Evolutionary conservation across 192 early-diverging fungal genomes (phyloP).

Genomic region (Mortierella hygrophila): DNA sequence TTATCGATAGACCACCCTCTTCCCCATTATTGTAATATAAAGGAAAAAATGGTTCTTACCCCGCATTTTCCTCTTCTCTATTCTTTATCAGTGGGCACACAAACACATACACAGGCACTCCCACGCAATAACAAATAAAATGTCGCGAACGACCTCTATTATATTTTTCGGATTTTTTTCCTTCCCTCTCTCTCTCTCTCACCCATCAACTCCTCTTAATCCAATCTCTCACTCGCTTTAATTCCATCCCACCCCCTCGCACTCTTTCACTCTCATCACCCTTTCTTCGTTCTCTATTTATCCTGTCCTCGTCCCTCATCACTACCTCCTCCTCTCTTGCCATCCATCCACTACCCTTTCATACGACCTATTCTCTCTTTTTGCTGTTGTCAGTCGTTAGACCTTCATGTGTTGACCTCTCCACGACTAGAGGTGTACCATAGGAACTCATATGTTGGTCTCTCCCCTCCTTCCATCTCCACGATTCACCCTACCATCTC

Average conservation of each 20-base stretch:
- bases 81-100: neutral
- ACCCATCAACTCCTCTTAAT: neutral
- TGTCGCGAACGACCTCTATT: neutral
- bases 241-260: no score
- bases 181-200: neutral
- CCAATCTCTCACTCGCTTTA: neutral
- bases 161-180: neutral
- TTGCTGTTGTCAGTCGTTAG: constrained; percentile 13
- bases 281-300: neutral
- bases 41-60: neutral
- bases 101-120: neutral
- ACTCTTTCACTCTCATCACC: neutral
- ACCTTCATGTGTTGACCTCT: constrained; percentile 54
- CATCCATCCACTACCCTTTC: no score
- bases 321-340: neutral
- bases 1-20: neutral
- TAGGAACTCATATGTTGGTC: constrained; percentile 34
- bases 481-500: neutral
- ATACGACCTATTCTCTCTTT: neutral
- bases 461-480: neutral
- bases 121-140: neutral
- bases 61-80: neutral
- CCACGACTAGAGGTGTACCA: constrained; percentile 42
- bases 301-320: neutral
- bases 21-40: neutral